phyloP scores from a whole-genome alignment of 2,329 filamentous ascomycete species.

The Xylariomycetidae sp. region DNA sequence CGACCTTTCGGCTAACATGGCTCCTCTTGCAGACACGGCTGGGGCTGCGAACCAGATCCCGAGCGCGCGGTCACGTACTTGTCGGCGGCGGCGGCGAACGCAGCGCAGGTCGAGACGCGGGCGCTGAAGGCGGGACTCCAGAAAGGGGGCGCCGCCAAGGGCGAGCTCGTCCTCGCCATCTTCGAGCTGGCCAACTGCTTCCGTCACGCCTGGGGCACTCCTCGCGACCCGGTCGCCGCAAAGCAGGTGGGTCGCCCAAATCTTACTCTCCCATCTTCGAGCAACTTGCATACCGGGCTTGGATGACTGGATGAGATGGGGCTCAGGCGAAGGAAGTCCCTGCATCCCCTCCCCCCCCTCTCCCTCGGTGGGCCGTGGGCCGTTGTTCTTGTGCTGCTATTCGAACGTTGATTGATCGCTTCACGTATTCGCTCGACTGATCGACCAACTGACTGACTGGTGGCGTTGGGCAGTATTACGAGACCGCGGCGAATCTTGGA shows the following conservation, averaged over 20 bases:
- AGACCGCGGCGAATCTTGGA: slow-evolving; percentile 92
- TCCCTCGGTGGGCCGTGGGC: too few relatives aligned
- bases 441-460: slow-evolving; percentile 19
- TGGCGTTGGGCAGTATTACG: slow-evolving; percentile 67
- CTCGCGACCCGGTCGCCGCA: slow-evolving; percentile 79
- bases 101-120: slow-evolving; percentile 76
- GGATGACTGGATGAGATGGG: too few relatives aligned
- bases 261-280: slow-evolving; percentile 2
- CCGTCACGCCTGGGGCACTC: slow-evolving; percentile 88
- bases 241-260: slow-evolving; percentile 48
- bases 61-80: slow-evolving; percentile 75
- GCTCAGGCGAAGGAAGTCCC: too few relatives aligned
- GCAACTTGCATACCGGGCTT: too few relatives aligned
- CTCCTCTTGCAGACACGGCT: slow-evolving; percentile 72
- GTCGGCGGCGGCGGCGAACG: slow-evolving; percentile 82
- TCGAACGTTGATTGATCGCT: too few relatives aligned
- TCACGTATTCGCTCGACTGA: too few relatives aligned
- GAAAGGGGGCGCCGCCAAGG: slow-evolving; percentile 91
- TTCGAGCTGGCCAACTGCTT: slow-evolving; percentile 93
- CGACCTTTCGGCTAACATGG: too few relatives aligned
- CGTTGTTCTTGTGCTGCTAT: too few relatives aligned
- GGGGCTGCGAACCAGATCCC: slow-evolving; percentile 75
- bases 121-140: slow-evolving; percentile 83
- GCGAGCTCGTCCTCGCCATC: slow-evolving; percentile 91
- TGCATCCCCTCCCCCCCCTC: too few relatives aligned